These are phyloP conservation scores for Fusarium nematophilum DNA, from an alignment of 2,329 filamentous ascomycete species.

Conservation along the genomic window DNA sequence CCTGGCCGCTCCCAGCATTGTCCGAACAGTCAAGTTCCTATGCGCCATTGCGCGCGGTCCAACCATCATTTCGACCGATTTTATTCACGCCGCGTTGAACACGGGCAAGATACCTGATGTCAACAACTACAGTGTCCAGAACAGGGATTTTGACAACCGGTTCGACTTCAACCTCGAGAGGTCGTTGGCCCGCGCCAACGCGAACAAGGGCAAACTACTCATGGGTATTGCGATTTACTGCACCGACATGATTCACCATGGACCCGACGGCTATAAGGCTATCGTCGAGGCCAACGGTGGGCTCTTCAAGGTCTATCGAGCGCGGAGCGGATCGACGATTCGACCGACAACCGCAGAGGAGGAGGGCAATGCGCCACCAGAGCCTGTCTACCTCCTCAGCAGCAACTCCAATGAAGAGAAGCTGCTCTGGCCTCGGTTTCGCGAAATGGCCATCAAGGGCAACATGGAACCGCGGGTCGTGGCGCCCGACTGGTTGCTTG, in stretches of 20 bases:
- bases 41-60: conserved; percentile 86
- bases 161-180: conserved; percentile 76
- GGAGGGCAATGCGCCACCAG: conserved; percentile 68
- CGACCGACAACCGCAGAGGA: conserved; percentile 73
- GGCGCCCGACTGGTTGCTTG: conserved; percentile 87
- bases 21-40: conserved; percentile 94
- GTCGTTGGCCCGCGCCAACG: conserved; percentile 76
- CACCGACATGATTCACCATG: conserved; percentile 81
- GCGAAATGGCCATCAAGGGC: conserved; percentile 79
- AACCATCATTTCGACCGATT: conserved; percentile 79
- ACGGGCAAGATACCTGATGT: conserved; percentile 72
- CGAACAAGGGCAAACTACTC: conserved; percentile 82
- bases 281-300: conserved; percentile 93
- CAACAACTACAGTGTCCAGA: conserved; percentile 75
- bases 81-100: conserved; percentile 81
- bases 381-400: conserved; percentile 86
- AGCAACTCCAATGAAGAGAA: conserved; percentile 74
- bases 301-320: conserved; percentile 80
- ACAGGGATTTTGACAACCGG: conserved; percentile 77
- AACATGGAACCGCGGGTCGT: conserved; percentile 87
- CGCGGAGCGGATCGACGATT: conserved; percentile 75
- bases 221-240: conserved; percentile 85
- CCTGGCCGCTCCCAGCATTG: conserved; percentile 85
- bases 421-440: conserved; percentile 82
- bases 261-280: conserved; percentile 83